A percentile compares a stretch with the other conserved stretches of the same genome.
Evolutionary conservation across 371 early-diverging fungal genomes (phyloP).

Genomic region (Chytridium lagenaria): DNA sequence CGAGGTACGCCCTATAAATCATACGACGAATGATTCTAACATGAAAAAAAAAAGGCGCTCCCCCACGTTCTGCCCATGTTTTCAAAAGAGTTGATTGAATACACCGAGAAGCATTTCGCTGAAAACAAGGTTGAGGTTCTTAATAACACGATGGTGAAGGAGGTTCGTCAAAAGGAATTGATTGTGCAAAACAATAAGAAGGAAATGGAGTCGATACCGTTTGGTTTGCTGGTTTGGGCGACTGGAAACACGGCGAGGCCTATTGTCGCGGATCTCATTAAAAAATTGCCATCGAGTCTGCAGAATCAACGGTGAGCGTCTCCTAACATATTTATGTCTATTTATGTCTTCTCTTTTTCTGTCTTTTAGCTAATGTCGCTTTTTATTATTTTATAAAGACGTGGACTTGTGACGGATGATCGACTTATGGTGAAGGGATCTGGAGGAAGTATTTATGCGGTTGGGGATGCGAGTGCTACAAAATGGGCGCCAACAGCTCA

Average conservation of each 20-base stretch:
- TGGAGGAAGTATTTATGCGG: conserved; percentile 69
- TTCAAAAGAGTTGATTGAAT: conserved; percentile 85
- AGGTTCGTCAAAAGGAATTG: conserved; percentile 81
- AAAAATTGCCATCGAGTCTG: conserved; percentile 62
- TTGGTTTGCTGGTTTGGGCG: conserved; percentile 92
- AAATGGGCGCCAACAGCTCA: conserved; percentile 91
- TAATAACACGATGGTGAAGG: conserved; percentile 89
- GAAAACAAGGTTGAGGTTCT: conserved; percentile 84
- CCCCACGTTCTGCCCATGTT: conserved; percentile 90
- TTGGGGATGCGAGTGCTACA: conserved; percentile 89
- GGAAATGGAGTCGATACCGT: conserved; percentile 72
- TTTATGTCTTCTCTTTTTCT: no score
- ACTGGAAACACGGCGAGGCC: conserved; percentile 93
- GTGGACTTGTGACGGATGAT: conserved; percentile 87
- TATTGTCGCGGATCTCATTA: conserved; percentile 74
- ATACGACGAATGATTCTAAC: not conserved
- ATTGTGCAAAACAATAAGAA: conserved; percentile 75
- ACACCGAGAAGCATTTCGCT: conserved; percentile 86
- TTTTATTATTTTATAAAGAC: no score
- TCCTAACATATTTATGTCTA: no score
- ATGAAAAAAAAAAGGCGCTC: conserved; percentile 60
- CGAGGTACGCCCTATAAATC: conserved; percentile 59
- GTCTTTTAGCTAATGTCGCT: no score
- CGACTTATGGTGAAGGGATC: conserved; percentile 78
- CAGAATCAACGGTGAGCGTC: conserved; percentile 74